Base-by-base conservation (phyloP, 345 rosid species). In the Mangifera indica region DNA sequence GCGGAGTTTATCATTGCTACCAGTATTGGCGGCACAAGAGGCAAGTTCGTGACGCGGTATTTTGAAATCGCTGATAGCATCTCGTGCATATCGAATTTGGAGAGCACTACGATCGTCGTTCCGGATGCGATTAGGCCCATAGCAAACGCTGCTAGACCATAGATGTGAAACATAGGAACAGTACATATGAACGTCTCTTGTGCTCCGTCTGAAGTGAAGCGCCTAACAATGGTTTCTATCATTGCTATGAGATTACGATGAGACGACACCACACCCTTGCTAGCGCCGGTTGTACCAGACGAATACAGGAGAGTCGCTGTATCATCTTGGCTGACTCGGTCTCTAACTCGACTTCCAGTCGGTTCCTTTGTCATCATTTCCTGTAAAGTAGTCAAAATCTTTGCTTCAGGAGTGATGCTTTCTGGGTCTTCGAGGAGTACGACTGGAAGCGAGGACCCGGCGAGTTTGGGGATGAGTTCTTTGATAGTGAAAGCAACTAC, bases 91-190 rank as follows among this genome's bases (percentile, higher is more conserved):
- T 91, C 93, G 83, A 86, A 93, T 32, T 80, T 90, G 0, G 96
- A 84, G 55, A 93, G 87, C 44, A 93, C 79, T 10, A 91, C 81
- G 66, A 85, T 60, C 7, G 97, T 90, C 42, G 92, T 75, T 51
- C 98, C 98, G 1, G 84, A 52, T 2, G 96, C 87, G 34, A 93
- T 84, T 0, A 84, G 74, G 29, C 95, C 94, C 6, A 82, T 84
- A 15, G 86, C 87, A 71, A 93, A 93, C 45, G 86, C 84, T 0
- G 85, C 89, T 49, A 91, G 77, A 24, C 98, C 96, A 81, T 87
- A 93, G 63, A 90, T 77, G 78, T 91, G 98, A 71, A 83, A 93
- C 98, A 93, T 91, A 4, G 98, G 98, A 54, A 93, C 90, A 7
- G 97, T 88, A 79, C 98, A 90, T 65, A 93, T 58, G 77, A 87